These are phyloP conservation scores for Liriodendron chinense DNA, from an alignment of 164 flowering plant genomes.

Conservation along the genomic window DNA sequence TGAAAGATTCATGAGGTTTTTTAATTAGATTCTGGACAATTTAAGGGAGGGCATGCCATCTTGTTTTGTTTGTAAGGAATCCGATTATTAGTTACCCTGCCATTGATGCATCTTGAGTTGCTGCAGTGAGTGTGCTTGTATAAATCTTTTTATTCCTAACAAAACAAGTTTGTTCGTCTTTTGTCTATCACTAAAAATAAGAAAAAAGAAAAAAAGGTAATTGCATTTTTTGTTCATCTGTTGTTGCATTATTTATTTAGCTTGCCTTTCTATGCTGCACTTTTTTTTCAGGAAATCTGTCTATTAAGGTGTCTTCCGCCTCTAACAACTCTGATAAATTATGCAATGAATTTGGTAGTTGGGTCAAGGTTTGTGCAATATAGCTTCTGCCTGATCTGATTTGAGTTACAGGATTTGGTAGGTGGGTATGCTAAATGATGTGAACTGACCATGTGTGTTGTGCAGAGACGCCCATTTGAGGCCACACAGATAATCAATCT, in stretches of 20 bases:
- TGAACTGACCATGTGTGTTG: conserved; percentile 1
- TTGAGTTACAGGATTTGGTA: neutral
- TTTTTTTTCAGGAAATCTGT: conserved; percentile 65
- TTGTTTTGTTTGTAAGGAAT: neutral
- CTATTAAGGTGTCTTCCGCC: conserved; percentile 79
- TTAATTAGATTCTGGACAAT: neutral
- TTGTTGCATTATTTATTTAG: neutral
- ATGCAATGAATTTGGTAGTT: conserved; percentile 98
- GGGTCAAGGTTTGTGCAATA: conserved; percentile 81
- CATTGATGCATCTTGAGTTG: too few relatives aligned
- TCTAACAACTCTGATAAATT: conserved; percentile 89
- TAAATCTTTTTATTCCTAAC: too few relatives aligned
- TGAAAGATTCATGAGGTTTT: too few relatives aligned
- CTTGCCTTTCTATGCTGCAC: neutral
- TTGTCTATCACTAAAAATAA: neutral
- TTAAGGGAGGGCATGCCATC: neutral
- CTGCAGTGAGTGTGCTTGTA: too few relatives aligned
- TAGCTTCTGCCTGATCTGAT: neutral
- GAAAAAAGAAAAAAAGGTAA: too few relatives aligned
- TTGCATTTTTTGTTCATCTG: neutral
- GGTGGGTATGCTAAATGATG: neutral
- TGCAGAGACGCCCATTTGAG: conserved; percentile 95
- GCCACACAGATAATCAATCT: conserved; percentile 91
- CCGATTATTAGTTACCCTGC: too few relatives aligned
- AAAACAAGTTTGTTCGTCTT: neutral